Evolutionary conservation across 1,139 yeast genomes (phyloP).

Genomic region (Protomyces inouyei): DNA sequence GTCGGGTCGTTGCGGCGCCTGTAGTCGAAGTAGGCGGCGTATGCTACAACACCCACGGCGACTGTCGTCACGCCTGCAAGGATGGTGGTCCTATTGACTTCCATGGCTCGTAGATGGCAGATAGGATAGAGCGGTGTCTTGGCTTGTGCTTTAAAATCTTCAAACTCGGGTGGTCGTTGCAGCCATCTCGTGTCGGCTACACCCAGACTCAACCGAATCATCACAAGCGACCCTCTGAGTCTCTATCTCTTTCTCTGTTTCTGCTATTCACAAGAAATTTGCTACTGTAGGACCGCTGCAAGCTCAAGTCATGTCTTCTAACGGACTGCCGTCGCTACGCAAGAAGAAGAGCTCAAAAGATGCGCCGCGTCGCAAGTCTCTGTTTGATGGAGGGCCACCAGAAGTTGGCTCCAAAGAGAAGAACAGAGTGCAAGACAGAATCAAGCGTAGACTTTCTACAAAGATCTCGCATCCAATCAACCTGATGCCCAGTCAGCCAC

Average conservation of each 20-base stretch:
- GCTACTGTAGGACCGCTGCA: too few relatives aligned
- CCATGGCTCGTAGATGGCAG: constrained; percentile 1
- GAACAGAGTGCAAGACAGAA: constrained; percentile 18
- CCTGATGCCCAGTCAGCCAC: constrained; percentile 1
- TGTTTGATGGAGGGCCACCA: constrained; percentile 15
- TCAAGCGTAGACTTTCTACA: constrained; percentile 21
- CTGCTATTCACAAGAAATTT: too few relatives aligned
- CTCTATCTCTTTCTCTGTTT: too few relatives aligned
- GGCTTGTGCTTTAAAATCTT: too few relatives aligned
- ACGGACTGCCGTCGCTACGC: constrained; percentile 13
- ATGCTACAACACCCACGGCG: constrained; percentile 48
- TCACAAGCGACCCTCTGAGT: too few relatives aligned
- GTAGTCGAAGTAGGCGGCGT: constrained; percentile 86
- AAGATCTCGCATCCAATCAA: constrained; percentile 12
- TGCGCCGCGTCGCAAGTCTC: constrained; percentile 16
- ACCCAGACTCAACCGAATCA: too few relatives aligned
- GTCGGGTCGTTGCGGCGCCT: constrained; percentile 75
- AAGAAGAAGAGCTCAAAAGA: constrained; percentile 20
- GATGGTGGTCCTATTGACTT: constrained; percentile 16
- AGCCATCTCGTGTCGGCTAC: too few relatives aligned
- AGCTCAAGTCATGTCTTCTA: constrained; percentile 3
- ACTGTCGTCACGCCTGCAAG: constrained; percentile 14
- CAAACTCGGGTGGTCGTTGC: too few relatives aligned
- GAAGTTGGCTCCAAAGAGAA: constrained; percentile 22
- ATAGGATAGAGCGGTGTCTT: too few relatives aligned